phyloP scores from a whole-genome alignment of 139 green algal species.

The Tetraselmis striata region DNA sequence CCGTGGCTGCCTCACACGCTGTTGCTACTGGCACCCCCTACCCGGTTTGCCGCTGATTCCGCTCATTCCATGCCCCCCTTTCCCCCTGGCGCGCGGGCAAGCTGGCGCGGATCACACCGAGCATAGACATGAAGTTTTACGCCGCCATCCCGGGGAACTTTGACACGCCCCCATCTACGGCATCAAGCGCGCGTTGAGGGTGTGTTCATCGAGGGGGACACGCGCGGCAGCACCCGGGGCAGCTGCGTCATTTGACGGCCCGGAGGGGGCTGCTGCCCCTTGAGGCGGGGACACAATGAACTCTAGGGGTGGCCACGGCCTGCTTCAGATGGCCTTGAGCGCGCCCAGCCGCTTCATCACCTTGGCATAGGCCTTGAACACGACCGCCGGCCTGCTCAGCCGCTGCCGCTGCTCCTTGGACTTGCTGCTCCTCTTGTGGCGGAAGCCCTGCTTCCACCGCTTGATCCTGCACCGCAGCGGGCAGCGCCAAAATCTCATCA shows the following conservation, averaged over 20 bases:
- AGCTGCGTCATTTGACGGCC: too few relatives aligned
- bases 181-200: not conserved
- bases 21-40: too few relatives aligned
- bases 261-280: too few relatives aligned
- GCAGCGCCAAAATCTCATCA: not conserved
- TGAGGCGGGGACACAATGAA: too few relatives aligned
- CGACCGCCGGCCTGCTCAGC: not conserved
- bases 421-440: not conserved
- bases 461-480: not conserved
- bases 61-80: too few relatives aligned
- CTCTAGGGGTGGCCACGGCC: too few relatives aligned
- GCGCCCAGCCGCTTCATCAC: not conserved
- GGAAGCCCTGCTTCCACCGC: not conserved
- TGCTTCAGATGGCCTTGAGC: not conserved
- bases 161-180: not conserved
- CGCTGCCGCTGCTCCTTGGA: not conserved
- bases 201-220: not conserved
- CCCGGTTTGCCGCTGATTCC: not conserved
- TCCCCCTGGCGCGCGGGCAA: too few relatives aligned
- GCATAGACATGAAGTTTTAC: not conserved
- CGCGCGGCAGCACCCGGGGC: not conserved
- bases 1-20: too few relatives aligned
- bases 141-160: not conserved
- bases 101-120: not conserved
- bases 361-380: not conserved